Percentiles rank a stretch among this genome's conserved stretches.
Evolutionary conservation across 441 rosid genomes (phyloP).

Genomic region (Euphorbia celastroides): DNA sequence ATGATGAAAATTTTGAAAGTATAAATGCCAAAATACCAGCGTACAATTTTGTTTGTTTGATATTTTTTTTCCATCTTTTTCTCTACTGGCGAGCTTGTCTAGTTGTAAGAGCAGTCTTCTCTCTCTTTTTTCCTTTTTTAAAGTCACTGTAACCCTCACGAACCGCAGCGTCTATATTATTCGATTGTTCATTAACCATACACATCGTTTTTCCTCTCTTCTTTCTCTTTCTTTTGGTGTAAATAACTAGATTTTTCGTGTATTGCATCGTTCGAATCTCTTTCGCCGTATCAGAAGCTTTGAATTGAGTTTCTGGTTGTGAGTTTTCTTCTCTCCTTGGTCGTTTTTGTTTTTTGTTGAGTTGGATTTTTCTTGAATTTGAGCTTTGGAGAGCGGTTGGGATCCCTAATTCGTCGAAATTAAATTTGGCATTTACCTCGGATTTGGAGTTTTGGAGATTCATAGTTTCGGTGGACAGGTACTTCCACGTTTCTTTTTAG

Average conservation of each 20-base stretch:
- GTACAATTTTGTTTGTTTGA: neutral
- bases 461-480: constrained; percentile 22
- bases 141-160: constrained; percentile 18
- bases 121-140: constrained; percentile 14
- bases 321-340: no score
- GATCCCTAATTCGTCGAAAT: constrained; percentile 32
- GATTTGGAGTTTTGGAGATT: constrained; percentile 16
- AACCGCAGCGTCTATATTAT: no score
- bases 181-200: neutral
- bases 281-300: constrained; percentile 2
- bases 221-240: neutral
- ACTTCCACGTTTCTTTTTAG: constrained; percentile 18
- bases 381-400: constrained; percentile 12
- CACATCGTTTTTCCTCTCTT: neutral
- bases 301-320: neutral
- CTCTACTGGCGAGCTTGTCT: neutral
- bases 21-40: neutral
- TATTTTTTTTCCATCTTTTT: neutral
- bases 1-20: constrained; percentile 6
- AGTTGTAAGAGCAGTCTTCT: constrained; percentile 2
- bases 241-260: neutral
- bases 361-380: constrained; percentile 8
- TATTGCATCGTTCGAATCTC: neutral
- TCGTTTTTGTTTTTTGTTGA: neutral
- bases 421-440: constrained; percentile 9